Evolutionary conservation across 2,329 filamentous ascomycete genomes (phyloP).

Genomic region (Aureobasidium pullulans): DNA sequence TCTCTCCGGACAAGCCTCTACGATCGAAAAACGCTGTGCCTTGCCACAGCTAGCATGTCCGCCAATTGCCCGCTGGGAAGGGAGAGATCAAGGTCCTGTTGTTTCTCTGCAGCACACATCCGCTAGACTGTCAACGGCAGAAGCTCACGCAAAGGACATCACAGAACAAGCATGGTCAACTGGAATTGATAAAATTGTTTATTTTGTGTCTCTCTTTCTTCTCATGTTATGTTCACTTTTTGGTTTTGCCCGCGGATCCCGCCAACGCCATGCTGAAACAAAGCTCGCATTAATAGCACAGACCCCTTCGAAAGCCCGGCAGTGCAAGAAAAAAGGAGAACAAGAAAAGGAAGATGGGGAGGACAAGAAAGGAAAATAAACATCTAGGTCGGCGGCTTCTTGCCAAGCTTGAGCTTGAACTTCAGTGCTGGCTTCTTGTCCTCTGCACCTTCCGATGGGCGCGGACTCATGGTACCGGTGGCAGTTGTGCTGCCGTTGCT

Average conservation of each 20-base stretch:
- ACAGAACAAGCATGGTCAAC: too few relatives aligned
- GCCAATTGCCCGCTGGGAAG: too few relatives aligned
- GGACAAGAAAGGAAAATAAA: not conserved
- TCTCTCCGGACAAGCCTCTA: too few relatives aligned
- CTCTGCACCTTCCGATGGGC: conserved; percentile 4
- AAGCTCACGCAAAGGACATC: too few relatives aligned
- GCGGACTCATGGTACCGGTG: conserved; percentile 3
- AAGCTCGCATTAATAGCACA: not conserved
- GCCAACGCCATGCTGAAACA: conserved; percentile 13
- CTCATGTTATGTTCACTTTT: not conserved
- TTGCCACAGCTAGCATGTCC: too few relatives aligned
- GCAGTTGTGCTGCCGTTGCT: conserved; percentile 1
- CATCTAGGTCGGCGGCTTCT: conserved; percentile 11
- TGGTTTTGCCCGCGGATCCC: not conserved
- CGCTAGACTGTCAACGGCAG: too few relatives aligned
- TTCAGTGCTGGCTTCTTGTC: conserved; percentile 12
- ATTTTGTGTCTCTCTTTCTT: not conserved
- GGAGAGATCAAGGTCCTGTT: too few relatives aligned
- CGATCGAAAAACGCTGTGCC: too few relatives aligned
- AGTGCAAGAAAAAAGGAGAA: not conserved
- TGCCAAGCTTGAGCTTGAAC: conserved; percentile 13
- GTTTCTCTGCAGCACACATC: too few relatives aligned
- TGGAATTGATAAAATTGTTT: not conserved
- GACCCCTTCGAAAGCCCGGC: not conserved
- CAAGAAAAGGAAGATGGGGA: not conserved